Percentiles rank a stretch among this genome's conserved stretches.
phyloP scores from a whole-genome alignment of 1,139 yeast genomes.

The Taphrina sp. region DNA sequence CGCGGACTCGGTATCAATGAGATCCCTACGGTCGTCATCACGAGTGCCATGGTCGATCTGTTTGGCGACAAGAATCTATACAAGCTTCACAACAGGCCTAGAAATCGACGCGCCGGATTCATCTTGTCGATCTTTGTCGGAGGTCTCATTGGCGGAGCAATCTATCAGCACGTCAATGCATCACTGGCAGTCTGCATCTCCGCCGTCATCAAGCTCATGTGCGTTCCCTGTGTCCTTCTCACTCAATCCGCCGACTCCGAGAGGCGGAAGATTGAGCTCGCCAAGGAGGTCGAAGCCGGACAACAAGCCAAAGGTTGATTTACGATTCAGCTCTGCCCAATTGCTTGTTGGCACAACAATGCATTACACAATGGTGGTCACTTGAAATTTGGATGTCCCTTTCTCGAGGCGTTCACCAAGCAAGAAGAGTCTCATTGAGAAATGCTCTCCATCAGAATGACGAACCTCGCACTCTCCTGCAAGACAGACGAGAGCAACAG shows the following conservation, averaged over 20 bases:
- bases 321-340: too few species aligned
- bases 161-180: neutral
- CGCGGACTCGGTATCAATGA: constrained; percentile 13
- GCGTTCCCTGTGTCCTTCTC: constrained; percentile 1
- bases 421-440: too few species aligned
- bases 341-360: too few species aligned
- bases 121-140: constrained; percentile 11
- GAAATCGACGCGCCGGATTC: constrained; percentile 13
- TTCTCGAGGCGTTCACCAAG: too few species aligned
- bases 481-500: too few species aligned
- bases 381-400: too few species aligned
- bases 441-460: too few species aligned
- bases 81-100: constrained; percentile 5
- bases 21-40: constrained; percentile 21
- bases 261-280: too few species aligned
- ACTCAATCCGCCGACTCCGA: constrained; percentile 12
- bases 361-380: too few species aligned
- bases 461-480: too few species aligned
- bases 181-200: constrained; percentile 10
- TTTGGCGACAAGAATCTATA: constrained; percentile 14
- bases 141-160: constrained; percentile 15
- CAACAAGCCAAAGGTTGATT: too few species aligned
- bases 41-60: constrained; percentile 20
- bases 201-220: constrained; percentile 7
- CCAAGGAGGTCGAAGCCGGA: too few species aligned